Evolutionary conservation across 140 eudicot species (phyloP).

Genomic region (Ambrosia hybrid): DNA sequence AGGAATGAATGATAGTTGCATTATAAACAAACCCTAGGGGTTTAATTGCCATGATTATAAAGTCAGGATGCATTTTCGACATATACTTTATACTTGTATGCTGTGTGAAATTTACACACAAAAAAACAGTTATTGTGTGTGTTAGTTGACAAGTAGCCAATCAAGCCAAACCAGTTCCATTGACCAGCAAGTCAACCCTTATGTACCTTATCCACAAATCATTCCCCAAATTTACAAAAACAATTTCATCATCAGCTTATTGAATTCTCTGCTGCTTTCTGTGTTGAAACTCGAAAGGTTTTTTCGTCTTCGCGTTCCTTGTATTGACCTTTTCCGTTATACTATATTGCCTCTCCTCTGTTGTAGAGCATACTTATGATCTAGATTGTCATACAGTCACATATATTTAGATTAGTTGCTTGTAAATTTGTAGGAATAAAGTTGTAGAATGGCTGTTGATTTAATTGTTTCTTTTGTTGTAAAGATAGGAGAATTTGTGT

Average conservation of each 20-base stretch:
- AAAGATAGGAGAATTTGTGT: slow-evolving; percentile 20
- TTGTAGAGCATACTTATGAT: neutral
- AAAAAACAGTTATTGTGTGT: neutral
- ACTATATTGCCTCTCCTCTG: neutral
- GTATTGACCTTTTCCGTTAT: too few species aligned
- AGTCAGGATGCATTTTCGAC: neutral
- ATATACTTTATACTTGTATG: neutral
- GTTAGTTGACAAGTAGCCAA: neutral
- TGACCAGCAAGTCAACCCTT: neutral
- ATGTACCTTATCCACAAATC: neutral
- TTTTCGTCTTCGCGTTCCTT: too few species aligned
- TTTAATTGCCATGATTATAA: too few species aligned
- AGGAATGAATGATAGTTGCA: too few species aligned
- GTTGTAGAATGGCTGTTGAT: slow-evolving; percentile 20
- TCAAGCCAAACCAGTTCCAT: neutral
- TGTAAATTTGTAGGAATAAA: slow-evolving; percentile 5
- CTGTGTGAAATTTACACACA: neutral
- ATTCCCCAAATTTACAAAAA: neutral
- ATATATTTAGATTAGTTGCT: neutral
- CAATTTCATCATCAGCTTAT: neutral
- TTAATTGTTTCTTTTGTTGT: slow-evolving; percentile 16
- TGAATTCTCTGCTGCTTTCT: neutral
- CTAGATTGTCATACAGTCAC: neutral
- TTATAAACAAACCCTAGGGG: neutral
- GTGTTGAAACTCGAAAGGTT: neutral